Base-by-base conservation (phyloP, 176 grass and related monocot genomes). In the Canna indica region DNA sequence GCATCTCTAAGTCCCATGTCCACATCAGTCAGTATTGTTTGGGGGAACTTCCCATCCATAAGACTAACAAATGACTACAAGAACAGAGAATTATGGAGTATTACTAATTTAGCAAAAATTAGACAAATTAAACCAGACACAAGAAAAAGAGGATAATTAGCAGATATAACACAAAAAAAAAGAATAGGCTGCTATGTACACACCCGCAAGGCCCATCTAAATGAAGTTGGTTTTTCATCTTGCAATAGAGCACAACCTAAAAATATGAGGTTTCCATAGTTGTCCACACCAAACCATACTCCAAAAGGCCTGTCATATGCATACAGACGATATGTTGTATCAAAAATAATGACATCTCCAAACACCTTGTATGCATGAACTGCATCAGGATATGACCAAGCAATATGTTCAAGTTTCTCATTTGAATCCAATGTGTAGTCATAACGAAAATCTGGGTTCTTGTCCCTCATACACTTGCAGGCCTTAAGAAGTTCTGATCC, bases 311-410 rank as follows among this genome's bases (percentile, higher is more conserved):
- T 81, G 29, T 81, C 75, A 39, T 81, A 81, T 38, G 78, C 71
- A 80, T 73, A 78, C 29, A 85, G 62, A 47, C 29, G 68, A 26
- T 85, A 63, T 57, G 42, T 59, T 29, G 41, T 78, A 67, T 85
- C 78, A 66, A 85, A 81, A 64, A 85, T 74, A 52, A 85, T 48
- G 32, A 81, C 83, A 74, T 85, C 83, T 6, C 83, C 83, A 59
- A 78, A 85, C 47, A 73, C 47, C 72, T 78, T 78, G 59, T 85
- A 85, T 48, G 69, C 53, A 36, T 33, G 78, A 63, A 85, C 56
- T 4, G 74, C 75, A 24, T 75, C 79, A 41, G 68, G 73, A 78
- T 85, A 85, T 27, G 78, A 77, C 83, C 83, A 85, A 4, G 74
- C 61, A 69, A 85, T 74, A 67, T 85, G 68, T 68, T 78, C 83